phyloP scores from a whole-genome alignment of 2,329 filamentous ascomycete species.

The Cytospora schulzeri region DNA sequence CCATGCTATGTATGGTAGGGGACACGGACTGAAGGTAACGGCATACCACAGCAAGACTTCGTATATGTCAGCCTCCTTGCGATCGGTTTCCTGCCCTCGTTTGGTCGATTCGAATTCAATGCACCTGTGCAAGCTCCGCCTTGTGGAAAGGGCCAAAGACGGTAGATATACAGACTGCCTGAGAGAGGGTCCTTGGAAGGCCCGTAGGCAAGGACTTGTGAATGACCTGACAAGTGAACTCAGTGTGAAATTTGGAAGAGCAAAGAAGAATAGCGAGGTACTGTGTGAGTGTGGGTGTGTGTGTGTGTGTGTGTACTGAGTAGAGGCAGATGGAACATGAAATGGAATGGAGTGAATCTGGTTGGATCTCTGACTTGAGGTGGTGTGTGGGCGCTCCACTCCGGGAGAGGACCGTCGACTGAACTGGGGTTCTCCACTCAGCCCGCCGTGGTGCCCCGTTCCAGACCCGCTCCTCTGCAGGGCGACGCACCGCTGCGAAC shows the following conservation, averaged over 20 bases:
- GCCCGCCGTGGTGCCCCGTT: slow-evolving; percentile 15
- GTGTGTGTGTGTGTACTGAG: neutral
- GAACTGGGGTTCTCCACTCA: slow-evolving; percentile 22
- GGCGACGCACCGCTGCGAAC: slow-evolving; percentile 7
- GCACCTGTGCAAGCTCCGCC: neutral
- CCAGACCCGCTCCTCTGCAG: slow-evolving; percentile 20
- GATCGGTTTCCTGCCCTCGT: slow-evolving; percentile 4
- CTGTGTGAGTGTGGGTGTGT: too few relatives aligned
- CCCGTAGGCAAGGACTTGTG: neutral
- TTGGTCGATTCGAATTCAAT: neutral
- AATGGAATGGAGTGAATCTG: slow-evolving; percentile 18
- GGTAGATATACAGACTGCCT: slow-evolving; percentile 9
- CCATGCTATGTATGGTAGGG: slow-evolving; percentile 15
- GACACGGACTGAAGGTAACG: too few relatives aligned
- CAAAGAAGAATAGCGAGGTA: neutral
- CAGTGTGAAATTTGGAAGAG: slow-evolving; percentile 5
- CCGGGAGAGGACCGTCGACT: slow-evolving; percentile 4
- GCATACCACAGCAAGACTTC: too few relatives aligned
- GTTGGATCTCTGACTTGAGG: slow-evolving; percentile 20
- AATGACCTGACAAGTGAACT: neutral
- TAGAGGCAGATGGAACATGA: slow-evolving; percentile 6
- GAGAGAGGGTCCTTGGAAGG: slow-evolving; percentile 5
- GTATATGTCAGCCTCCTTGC: slow-evolving; percentile 10
- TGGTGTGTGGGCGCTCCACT: slow-evolving; percentile 15
- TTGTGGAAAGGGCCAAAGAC: slow-evolving; percentile 5